These are phyloP conservation scores for Botrytis sinoallii DNA, from an alignment of 2,329 filamentous ascomycete genomes.

Conservation along the genomic window DNA sequence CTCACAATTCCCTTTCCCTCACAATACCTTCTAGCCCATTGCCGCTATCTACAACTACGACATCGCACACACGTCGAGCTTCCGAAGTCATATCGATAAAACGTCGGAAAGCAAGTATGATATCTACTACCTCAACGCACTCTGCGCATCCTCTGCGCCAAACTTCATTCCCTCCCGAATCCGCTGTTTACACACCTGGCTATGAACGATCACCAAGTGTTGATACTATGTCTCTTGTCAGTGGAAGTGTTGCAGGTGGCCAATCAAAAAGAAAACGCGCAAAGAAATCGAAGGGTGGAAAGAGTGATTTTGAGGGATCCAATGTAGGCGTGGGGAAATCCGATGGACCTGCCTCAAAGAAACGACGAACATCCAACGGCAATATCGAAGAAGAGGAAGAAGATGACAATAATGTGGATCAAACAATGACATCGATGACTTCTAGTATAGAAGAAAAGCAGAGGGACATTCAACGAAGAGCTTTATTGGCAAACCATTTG, in stretches of 20 bases:
- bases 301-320: constrained; percentile 42
- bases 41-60: constrained; percentile 49
- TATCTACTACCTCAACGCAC: constrained; percentile 51
- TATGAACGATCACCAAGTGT: constrained; percentile 65
- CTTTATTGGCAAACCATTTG: constrained; percentile 63
- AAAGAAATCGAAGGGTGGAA: constrained; percentile 57
- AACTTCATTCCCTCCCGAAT: constrained; percentile 74
- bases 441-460: constrained; percentile 65
- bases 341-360: constrained; percentile 45
- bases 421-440: constrained; percentile 42
- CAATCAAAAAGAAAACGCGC: constrained; percentile 57
- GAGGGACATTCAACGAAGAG: constrained; percentile 55
- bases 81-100: constrained; percentile 52
- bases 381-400: constrained; percentile 52
- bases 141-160: constrained; percentile 71
- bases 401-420: constrained; percentile 41
- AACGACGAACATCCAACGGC: constrained; percentile 43
- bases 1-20: constrained; percentile 49
- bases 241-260: constrained; percentile 54
- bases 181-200: constrained; percentile 39
- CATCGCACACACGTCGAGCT: constrained; percentile 54
- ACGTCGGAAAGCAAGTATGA: constrained; percentile 67
- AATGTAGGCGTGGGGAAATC: constrained; percentile 1
- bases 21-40: constrained; percentile 44
- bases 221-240: constrained; percentile 58